Base-by-base conservation (phyloP, 768 basidiomycete genomes). In the Tylopilus plumbeoviolaceoides region DNA sequence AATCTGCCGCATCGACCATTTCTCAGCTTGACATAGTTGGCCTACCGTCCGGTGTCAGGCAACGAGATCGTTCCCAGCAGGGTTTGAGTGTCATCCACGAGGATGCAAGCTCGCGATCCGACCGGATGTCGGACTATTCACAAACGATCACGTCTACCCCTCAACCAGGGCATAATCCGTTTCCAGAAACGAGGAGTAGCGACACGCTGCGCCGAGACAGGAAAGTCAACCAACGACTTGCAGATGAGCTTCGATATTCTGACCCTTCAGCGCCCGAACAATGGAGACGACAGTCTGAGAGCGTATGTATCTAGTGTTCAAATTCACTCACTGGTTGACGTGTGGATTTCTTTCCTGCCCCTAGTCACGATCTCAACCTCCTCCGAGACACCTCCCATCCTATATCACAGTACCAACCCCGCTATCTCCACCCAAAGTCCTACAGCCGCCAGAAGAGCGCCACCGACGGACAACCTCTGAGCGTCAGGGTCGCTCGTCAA, bases 161-260 rank as follows among this genome's bases (percentile, higher is more conserved):
- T 4, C 61, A 63, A 15, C 44, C 54, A 14, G 60, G 62, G 15
- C 55, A 55, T 7, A 44, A 33, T 17, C 41, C 54, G 0, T 46
- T 56, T 20, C 57, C 54, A 43, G 61, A 60, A 18, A 51, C 40
- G 55, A 53, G 55, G 18, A 61, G 60, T 5, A 54, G 47, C 17
- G 69, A 64, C 20, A 56, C 57, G 0, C 25, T 53, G 4, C 57
- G 50, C 10, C 59, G 47, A 14, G 60, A 64, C 7, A 53, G 55
- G 44, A 56, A 43, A 41, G 30, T 59, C 25, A 72, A 64, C 7
- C 71, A 72, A 14, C 50, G 56, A 17, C 49, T 72, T 9, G 71
- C 71, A 18, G 72, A 72, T 18, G 67, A 65, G n/a, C 44, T 73
- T 27, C 60, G 71, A 35, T 68, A 72, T 50, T 72, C 71, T 9